Conservation (phyloP, 192 early-diverging fungal species). For the Backusella psychrophila region DNA sequence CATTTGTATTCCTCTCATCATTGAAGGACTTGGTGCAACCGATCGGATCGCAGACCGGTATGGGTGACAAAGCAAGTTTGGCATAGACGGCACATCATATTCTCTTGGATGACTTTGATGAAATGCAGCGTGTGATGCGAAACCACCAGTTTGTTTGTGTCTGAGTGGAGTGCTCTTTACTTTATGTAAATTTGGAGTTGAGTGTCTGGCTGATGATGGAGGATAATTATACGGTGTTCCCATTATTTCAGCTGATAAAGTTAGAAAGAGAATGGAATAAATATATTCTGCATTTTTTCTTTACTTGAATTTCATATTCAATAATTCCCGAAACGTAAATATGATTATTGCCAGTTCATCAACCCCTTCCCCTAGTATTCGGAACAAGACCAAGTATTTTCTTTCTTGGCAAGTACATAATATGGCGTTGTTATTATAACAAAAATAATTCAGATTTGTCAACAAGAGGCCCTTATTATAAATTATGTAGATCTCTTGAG, state of each 20-base stretch:
- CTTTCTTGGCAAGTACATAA: neutral
- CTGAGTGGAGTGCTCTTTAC: neutral
- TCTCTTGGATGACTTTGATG: neutral
- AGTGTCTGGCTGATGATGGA: neutral
- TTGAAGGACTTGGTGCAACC: neutral
- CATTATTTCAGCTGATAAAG: neutral
- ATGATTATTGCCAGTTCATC: neutral
- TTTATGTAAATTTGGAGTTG: neutral
- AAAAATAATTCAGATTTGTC: neutral
- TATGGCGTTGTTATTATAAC: neutral
- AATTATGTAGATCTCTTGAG: neutral
- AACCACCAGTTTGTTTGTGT: neutral
- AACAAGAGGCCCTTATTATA: neutral
- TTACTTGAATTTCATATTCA: slow-evolving; percentile 2
- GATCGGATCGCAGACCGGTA: neutral
- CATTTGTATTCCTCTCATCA: neutral
- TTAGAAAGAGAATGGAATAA: neutral
- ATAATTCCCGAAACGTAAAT: slow-evolving; percentile 6
- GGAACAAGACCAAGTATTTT: neutral
- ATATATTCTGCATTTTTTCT: neutral
- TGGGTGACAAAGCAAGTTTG: neutral
- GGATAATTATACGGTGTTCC: neutral
- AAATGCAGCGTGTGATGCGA: neutral
- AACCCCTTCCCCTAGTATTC: neutral
- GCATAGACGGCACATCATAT: neutral